phyloP scores from a whole-genome alignment of 345 rosid species.

The Sonneratia alba region DNA sequence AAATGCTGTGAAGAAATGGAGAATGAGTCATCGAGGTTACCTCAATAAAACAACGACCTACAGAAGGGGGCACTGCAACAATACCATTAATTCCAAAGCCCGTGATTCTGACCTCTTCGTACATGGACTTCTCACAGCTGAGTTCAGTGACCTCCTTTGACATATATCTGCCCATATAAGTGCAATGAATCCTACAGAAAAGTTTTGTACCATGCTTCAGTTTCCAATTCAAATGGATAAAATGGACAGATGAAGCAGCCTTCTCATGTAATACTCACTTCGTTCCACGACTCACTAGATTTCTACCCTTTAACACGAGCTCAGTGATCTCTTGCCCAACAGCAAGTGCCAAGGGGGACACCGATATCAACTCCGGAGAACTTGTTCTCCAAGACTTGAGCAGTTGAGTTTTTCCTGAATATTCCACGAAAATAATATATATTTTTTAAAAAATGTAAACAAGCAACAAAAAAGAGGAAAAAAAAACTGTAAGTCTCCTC shows the following conservation, averaged over 20 bases:
- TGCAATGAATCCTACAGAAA: slow-evolving; percentile 54
- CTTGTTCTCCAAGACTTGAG: slow-evolving; percentile 67
- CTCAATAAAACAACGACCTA: slow-evolving; percentile 86
- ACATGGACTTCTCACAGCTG: slow-evolving; percentile 20
- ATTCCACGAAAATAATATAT: slow-evolving; percentile 5
- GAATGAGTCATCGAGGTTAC: slow-evolving; percentile 24
- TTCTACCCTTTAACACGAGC: slow-evolving; percentile 66
- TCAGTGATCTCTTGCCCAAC: slow-evolving; percentile 62
- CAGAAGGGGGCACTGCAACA: slow-evolving; percentile 25
- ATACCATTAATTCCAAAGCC: slow-evolving; percentile 38
- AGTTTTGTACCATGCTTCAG: not conserved
- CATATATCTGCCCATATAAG: slow-evolving; percentile 51
- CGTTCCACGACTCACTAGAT: slow-evolving; percentile 54
- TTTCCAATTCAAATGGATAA: not conserved
- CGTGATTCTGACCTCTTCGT: slow-evolving; percentile 47
- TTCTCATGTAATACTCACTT: slow-evolving; percentile 30
- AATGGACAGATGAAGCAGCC: not conserved
- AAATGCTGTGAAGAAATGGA: not conserved
- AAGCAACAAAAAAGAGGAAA: not conserved
- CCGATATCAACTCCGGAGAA: slow-evolving; percentile 72
- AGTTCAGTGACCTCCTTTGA: slow-evolving; percentile 35
- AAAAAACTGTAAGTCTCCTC: slow-evolving; percentile 3
- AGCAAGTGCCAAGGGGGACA: slow-evolving; percentile 63
- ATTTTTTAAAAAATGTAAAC: not conserved
- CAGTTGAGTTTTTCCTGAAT: slow-evolving; percentile 52